Conservation (phyloP, 306 rosid species). For the Vachellia collinsii region DNA sequence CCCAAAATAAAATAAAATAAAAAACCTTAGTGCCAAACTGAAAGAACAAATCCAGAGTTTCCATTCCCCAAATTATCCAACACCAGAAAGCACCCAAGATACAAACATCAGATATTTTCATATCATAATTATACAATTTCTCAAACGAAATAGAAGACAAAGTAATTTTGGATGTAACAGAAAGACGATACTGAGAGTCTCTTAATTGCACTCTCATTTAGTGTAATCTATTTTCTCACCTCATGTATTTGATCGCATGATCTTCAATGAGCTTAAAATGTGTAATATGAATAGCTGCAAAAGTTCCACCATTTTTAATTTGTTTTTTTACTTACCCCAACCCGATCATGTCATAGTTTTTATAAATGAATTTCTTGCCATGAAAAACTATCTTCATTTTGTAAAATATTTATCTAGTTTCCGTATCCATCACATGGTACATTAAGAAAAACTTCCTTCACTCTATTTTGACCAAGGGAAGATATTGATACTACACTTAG, state of each 20-base stretch:
- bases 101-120: neutral
- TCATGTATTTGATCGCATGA: neutral
- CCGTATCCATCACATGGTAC: neutral
- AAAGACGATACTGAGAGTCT: slow-evolving; percentile 11
- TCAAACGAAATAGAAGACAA: neutral
- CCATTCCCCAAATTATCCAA: neutral
- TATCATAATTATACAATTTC: neutral
- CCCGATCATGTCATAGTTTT: neutral
- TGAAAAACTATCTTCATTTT: neutral
- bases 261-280: neutral
- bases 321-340: neutral
- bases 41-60: neutral
- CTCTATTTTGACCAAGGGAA: neutral
- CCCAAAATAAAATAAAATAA: neutral
- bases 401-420: neutral
- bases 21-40: neutral
- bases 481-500: neutral
- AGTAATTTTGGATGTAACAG: neutral
- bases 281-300: neutral
- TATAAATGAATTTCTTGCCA: neutral
- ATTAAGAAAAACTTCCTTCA: neutral
- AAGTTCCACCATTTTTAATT: no score
- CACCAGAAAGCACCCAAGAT: neutral
- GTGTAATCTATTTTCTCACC: neutral
- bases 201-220: neutral